Evolutionary conservation across 371 early-diverging fungal genomes (phyloP), one percentile per base, ranked within the genome.

Genomic region (Zancudomyces culisetae): DNA sequence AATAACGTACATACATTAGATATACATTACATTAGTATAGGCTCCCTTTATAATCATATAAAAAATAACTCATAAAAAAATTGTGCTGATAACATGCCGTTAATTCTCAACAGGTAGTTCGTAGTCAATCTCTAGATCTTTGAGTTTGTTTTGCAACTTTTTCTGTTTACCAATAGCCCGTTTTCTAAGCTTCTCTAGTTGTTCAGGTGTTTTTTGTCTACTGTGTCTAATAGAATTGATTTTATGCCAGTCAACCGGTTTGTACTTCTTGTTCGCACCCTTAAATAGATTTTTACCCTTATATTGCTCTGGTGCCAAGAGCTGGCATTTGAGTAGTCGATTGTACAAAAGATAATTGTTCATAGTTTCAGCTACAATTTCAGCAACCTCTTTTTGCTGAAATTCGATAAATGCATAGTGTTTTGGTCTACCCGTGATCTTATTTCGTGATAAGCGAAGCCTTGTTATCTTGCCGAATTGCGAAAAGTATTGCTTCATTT

Each of bases 321-420:
- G 60, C 52, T 72, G 58, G 63, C 92, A 91, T 68, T 84, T 76
- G 35, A 96, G 69, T 45, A 88, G 54, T 43, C 78, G 84, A 49
- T 77, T 81, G 57, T 75, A 80, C 58, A 96, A 61, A 52, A 93
- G 64, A 62, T 96, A 94, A 73, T 90, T 90, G 70, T 96, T 55
- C 96, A 96, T 94, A 4, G 96, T 93, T 35, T 88, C 85, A 3
- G 85, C 87, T 2, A 87, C 96, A 52, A 92, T 87, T 46, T 77
- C 58, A 26, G 96, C 96, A 4, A 89, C 90, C 40, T 83, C 80
- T 18, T 58, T 64, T 13, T 75, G 65, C 10, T 64, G 69, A 57
- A 93, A 96, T 63, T 92, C 87, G 55, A 96, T 81, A 55, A 89
- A 94, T 3, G 81, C 96, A 61, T 77, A 92, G 62, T 94, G 93